phyloP scores from a whole-genome alignment of 805 yeast species.

The Suhomyces xylopsoci region DNA sequence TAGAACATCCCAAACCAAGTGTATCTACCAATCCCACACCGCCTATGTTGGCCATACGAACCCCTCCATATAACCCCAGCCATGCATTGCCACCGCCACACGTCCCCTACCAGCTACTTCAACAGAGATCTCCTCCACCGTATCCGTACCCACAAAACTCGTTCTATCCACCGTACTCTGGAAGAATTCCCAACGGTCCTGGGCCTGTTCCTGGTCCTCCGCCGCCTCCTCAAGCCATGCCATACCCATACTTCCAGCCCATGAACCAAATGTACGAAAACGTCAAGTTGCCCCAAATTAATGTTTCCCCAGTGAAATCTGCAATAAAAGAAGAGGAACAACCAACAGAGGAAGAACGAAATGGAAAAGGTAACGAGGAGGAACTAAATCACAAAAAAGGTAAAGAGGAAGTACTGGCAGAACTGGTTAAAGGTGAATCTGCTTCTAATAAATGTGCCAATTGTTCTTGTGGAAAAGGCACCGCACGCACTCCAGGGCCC shows the following conservation, averaged over 20 bases:
- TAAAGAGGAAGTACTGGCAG: neutral
- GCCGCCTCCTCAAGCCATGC: constrained; percentile 16
- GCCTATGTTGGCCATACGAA: neutral
- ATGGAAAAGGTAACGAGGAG: too few relatives aligned
- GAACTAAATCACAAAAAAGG: too few relatives aligned
- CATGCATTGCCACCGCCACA: constrained; percentile 1
- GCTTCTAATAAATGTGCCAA: neutral
- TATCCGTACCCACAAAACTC: constrained; percentile 12
- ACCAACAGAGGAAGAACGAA: too few relatives aligned
- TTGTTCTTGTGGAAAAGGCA: neutral
- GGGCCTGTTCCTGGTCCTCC: constrained; percentile 45
- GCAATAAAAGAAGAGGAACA: neutral
- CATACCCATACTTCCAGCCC: neutral
- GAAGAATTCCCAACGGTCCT: constrained; percentile 40
- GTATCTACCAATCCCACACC: neutral
- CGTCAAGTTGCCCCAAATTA: constrained; percentile 14
- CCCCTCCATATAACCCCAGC: neutral
- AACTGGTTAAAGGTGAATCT: neutral
- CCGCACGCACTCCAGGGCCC: constrained; percentile 10
- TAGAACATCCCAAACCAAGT: neutral
- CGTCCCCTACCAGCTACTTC: neutral
- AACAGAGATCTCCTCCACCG: constrained; percentile 6
- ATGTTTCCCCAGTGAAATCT: neutral
- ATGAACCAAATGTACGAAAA: neutral
- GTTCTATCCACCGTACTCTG: constrained; percentile 32